Percentiles rank a stretch among this genome's conserved stretches.
Conservation (phyloP, 805 yeast genomes). For the Kodamaea fukazawae region DNA sequence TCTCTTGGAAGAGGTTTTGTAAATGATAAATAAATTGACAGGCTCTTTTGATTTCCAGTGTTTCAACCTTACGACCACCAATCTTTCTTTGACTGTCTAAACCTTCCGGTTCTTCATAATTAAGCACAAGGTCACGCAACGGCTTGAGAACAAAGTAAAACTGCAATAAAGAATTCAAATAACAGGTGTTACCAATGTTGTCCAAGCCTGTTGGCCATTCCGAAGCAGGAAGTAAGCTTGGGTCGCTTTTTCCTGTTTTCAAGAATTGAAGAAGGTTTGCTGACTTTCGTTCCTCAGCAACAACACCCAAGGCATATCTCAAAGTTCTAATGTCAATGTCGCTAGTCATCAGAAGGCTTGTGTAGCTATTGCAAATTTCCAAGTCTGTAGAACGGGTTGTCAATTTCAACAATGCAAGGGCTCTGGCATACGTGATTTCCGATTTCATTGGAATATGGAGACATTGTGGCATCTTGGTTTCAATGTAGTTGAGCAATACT, state of each 20-base stretch:
- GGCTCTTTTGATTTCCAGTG: constrained; percentile 75
- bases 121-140: constrained; percentile 60
- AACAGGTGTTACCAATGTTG: constrained; percentile 86
- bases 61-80: constrained; percentile 83
- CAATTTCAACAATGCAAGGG: constrained; percentile 49
- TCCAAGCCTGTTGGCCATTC: constrained; percentile 89
- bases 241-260: constrained; percentile 60
- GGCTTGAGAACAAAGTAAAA: constrained; percentile 87
- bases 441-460: constrained; percentile 21
- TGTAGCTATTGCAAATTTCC: constrained; percentile 52
- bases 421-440: constrained; percentile 31
- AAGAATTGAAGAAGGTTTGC: constrained; percentile 55
- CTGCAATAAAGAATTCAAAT: constrained; percentile 80
- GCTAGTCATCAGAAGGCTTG: constrained; percentile 26
- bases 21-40: constrained; percentile 76
- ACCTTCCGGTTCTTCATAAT: constrained; percentile 42
- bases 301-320: constrained; percentile 53
- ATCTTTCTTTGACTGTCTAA: constrained; percentile 51
- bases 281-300: constrained; percentile 57
- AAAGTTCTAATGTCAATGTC: constrained; percentile 53
- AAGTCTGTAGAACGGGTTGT: constrained; percentile 54
- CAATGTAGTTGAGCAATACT: constrained; percentile 54
- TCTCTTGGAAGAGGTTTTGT: constrained; percentile 62
- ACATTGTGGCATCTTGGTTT: constrained; percentile 37
- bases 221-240: constrained; percentile 54